Percentiles rank a stretch among this genome's conserved stretches.
Evolutionary conservation across 768 basidiomycete species (phyloP).

Genomic region (Lactarius psammicola): DNA sequence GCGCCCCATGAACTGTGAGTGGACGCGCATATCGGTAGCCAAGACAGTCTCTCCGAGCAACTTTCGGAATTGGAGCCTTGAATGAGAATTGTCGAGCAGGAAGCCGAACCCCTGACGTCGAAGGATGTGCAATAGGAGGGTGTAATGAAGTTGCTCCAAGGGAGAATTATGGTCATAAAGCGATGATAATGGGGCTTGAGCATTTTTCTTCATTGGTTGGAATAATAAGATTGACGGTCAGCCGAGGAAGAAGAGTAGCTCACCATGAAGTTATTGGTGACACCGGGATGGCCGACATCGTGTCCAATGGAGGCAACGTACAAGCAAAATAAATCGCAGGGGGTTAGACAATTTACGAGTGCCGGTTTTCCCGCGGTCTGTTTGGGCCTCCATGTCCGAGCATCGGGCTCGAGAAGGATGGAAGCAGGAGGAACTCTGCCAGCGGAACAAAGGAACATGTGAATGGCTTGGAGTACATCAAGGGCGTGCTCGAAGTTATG

Average conservation of each 20-base stretch:
- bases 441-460: slow-evolving; percentile 77
- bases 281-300: slow-evolving; percentile 95
- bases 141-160: slow-evolving; percentile 89
- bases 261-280: slow-evolving; percentile 93
- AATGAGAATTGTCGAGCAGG: slow-evolving; percentile 56
- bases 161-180: slow-evolving; percentile 89
- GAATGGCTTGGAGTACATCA: slow-evolving; percentile 92
- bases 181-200: slow-evolving; percentile 80
- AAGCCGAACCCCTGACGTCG: slow-evolving; percentile 72
- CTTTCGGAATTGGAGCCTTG: slow-evolving; percentile 58
- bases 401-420: slow-evolving; percentile 52
- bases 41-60: slow-evolving; percentile 80
- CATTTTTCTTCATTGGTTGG: slow-evolving; percentile 73
- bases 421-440: slow-evolving; percentile 78
- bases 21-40: slow-evolving; percentile 94
- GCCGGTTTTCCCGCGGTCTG: slow-evolving; percentile 33
- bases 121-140: slow-evolving; percentile 76
- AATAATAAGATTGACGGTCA: slow-evolving; percentile 16
- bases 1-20: slow-evolving; percentile 76
- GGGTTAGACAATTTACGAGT: slow-evolving; percentile 42
- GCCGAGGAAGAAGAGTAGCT: slow-evolving; percentile 33
- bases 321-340: slow-evolving; percentile 78
- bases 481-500: slow-evolving; percentile 98
- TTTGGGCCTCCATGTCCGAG: slow-evolving; percentile 39
- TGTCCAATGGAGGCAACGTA: slow-evolving; percentile 95